A percentile compares a stretch with the other conserved stretches of the same genome.
phyloP scores from a whole-genome alignment of 306 rosid species.

The Dryas octopetala region DNA sequence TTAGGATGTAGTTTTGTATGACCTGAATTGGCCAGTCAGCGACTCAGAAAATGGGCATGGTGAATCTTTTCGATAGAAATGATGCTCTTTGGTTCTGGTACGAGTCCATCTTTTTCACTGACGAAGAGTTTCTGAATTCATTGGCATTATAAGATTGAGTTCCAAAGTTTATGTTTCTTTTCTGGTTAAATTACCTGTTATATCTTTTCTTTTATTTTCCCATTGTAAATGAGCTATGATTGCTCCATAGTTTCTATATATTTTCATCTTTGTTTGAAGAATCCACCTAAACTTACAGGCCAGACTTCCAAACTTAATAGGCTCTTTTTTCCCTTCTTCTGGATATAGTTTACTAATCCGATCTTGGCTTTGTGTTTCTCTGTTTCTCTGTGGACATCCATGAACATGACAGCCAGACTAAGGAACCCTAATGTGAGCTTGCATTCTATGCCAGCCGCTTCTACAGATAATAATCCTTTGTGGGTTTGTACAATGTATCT shows the following conservation, averaged over 20 bases:
- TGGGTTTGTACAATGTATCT: too few species aligned
- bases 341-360: too few species aligned
- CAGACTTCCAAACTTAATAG: too few species aligned
- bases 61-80: background rate
- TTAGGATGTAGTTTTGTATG: slow-evolving; percentile 28
- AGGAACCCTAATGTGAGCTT: too few species aligned
- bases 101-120: slow-evolving; percentile 12
- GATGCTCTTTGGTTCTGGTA: slow-evolving; percentile 10
- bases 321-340: too few species aligned
- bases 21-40: background rate
- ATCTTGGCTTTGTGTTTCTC: too few species aligned
- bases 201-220: background rate
- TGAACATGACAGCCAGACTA: too few species aligned
- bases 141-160: background rate
- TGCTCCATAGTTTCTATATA: background rate
- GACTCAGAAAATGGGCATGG: background rate
- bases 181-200: background rate
- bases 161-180: background rate
- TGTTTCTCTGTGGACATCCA: too few species aligned
- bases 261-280: background rate
- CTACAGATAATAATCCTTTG: too few species aligned
- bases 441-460: too few species aligned
- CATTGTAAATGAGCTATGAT: background rate
- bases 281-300: background rate
- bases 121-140: slow-evolving; percentile 4